Evolutionary conservation across 2,329 filamentous ascomycete species (phyloP).

Genomic region (Arthrobotrys megalospora): DNA sequence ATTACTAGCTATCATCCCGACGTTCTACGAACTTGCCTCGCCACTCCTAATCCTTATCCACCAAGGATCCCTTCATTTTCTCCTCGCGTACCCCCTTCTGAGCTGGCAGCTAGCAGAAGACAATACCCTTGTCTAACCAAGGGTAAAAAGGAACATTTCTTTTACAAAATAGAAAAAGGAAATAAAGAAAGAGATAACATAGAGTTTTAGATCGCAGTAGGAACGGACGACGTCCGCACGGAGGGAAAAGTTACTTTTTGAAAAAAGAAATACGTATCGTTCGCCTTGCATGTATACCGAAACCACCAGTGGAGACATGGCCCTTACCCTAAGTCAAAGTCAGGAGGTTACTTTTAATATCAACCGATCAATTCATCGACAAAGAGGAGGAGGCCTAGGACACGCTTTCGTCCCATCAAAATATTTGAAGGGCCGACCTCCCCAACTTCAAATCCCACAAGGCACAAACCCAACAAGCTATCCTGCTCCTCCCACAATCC

Average conservation of each 20-base stretch:
- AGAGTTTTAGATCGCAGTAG: constrained; percentile 5
- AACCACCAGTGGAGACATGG: constrained; percentile 44
- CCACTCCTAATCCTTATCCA: background rate
- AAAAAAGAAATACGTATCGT: constrained; percentile 26
- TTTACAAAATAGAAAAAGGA: constrained; percentile 27
- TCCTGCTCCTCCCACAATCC: constrained; percentile 28
- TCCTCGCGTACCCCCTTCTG: constrained; percentile 52
- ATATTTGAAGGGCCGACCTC: constrained; percentile 44
- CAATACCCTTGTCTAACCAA: constrained; percentile 58
- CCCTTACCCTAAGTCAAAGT: constrained; percentile 34
- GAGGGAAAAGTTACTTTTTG: background rate
- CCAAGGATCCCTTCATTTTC: constrained; percentile 20
- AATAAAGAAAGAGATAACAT: constrained; percentile 33
- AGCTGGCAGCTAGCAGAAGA: constrained; percentile 54
- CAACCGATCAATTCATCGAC: constrained; percentile 23
- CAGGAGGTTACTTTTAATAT: constrained; percentile 44
- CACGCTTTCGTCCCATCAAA: constrained; percentile 41
- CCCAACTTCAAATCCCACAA: constrained; percentile 50
- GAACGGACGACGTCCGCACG: constrained; percentile 22
- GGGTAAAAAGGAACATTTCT: background rate
- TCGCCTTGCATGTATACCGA: constrained; percentile 47
- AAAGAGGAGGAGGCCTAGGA: constrained; percentile 11
- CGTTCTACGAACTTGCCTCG: constrained; percentile 28
- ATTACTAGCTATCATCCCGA: constrained; percentile 15
- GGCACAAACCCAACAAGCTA: constrained; percentile 42